Evolutionary conservation across 192 early-diverging fungal species (phyloP).

Genomic region (Coemansia sp.): DNA sequence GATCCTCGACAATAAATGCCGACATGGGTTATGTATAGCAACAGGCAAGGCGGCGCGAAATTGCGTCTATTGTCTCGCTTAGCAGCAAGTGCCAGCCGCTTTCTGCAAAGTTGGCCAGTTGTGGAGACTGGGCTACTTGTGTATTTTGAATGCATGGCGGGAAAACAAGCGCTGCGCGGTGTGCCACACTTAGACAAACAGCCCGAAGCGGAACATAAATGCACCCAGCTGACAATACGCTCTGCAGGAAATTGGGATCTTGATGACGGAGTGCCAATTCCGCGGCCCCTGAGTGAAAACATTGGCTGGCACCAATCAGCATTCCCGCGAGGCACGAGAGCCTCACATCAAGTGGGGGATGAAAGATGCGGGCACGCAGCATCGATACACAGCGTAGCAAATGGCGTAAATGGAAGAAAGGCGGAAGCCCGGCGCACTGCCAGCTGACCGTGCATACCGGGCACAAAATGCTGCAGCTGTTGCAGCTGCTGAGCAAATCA

Average conservation of each 20-base stretch:
- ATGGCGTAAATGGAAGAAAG: background rate
- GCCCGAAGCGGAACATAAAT: constrained; percentile 6
- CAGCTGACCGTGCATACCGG: constrained; percentile 7
- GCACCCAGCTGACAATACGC: constrained; percentile 1
- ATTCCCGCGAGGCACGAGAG: background rate
- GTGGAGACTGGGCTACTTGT: constrained; percentile 9
- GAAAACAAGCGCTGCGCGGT: constrained; percentile 1
- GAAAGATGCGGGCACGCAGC: constrained; percentile 2
- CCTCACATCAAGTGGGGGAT: background rate
- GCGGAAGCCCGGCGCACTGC: background rate
- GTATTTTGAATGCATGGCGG: background rate
- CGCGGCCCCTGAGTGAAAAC: constrained; percentile 5
- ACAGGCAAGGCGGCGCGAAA: background rate
- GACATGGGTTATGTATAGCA: constrained; percentile 1
- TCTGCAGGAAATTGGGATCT: constrained; percentile 2
- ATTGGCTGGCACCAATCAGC: background rate
- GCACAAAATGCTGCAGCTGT: background rate
- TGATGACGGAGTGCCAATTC: constrained; percentile 3
- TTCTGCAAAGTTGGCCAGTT: background rate
- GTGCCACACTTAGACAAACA: constrained; percentile 7
- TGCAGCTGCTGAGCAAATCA: constrained; percentile 13
- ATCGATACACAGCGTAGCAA: background rate
- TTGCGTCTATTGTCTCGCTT: constrained; percentile 9
- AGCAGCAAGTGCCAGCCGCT: background rate
- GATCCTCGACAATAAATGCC: constrained; percentile 9